Base-by-base conservation (phyloP, 345 rosid species). In the Dipteronia dyeriana region DNA sequence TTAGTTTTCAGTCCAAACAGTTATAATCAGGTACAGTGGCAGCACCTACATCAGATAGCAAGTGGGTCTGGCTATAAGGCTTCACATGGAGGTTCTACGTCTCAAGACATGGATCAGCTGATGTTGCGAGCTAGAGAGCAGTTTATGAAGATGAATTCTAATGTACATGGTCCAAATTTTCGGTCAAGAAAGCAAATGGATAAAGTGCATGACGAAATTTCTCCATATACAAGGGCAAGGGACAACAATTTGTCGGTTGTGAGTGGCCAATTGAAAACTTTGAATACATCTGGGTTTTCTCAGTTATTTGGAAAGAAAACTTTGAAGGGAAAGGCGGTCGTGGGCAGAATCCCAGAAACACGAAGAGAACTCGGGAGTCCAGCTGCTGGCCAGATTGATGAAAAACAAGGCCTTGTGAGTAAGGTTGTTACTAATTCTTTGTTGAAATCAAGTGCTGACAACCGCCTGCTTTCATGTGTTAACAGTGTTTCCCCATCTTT, bases 291-390 rank as follows among this genome's bases (percentile, higher is more conserved):
- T 5, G 78, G 82, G 74, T 82, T 86, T 59, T 83, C 90, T 75
- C 89, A 81, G 80, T 74, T 82, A 38, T 79, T 74, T 78, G 77
- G 72, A 19, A 83, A 84, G 78, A 81, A 82, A 71, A 81, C 75
- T 71, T 70, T 75, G 77, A 85, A 87, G 74, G 92, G 91, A 81
- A 91, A 90, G 78, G 92, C 79, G 2, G 76, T 82, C 3, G 43
- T 83, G 20, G 64, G 64, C n/a, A 84, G 69, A 74, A 41, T 69
- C 53, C 78, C 61, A 31, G 89, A 81, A 61, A 41, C 71, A 78
- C 76, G 65, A 31, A 66, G 75, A 69, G 83, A 79, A 4, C 54
- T 70, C 49, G 76, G 70, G 20, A 43, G 25, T 75, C 76, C 77
- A 62, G 14, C 68, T 49, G 76, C 31, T n/a, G 39, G 84, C 54